Evolutionary conservation across 768 basidiomycete genomes (phyloP).

Genomic region (Gloeostereum incarnatum): DNA sequence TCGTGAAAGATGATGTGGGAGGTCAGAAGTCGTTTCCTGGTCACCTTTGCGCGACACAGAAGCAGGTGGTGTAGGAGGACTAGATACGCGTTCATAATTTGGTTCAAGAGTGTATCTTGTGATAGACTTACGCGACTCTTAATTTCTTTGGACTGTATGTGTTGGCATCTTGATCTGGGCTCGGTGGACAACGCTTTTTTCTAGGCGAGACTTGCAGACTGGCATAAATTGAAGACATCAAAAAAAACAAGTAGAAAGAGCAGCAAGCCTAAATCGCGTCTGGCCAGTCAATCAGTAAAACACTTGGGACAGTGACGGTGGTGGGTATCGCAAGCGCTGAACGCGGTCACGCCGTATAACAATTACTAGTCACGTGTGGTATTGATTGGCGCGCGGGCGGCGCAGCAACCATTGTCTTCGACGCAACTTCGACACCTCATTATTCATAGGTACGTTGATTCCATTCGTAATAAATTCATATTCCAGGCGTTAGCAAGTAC

Average conservation of each 20-base stretch:
- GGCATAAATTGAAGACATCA: conserved; percentile 55
- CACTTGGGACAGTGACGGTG: conserved; percentile 3
- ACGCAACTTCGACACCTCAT: too few relatives aligned
- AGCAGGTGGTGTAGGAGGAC: conserved; percentile 52
- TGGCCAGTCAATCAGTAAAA: too few relatives aligned
- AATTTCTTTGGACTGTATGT: conserved; percentile 63
- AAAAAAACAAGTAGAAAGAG: conserved; percentile 5
- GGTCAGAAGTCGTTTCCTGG: conserved; percentile 13
- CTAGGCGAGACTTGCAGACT: conserved; percentile 55
- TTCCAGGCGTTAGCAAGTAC: too few relatives aligned
- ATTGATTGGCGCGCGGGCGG: too few relatives aligned
- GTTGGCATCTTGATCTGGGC: conserved; percentile 45
- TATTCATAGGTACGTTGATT: too few relatives aligned
- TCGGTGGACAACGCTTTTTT: conserved; percentile 61
- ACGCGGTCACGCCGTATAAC: too few relatives aligned
- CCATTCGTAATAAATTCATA: too few relatives aligned
- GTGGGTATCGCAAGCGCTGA: conserved; percentile 5
- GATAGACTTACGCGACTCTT: conserved; percentile 38
- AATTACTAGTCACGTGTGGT: too few relatives aligned
- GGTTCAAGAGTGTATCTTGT: neutral
- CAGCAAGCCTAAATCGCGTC: conserved; percentile 15
- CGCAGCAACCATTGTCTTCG: too few relatives aligned
- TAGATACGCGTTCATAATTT: conserved; percentile 14
- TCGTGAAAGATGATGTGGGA: conserved; percentile 54
- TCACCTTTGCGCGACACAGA: conserved; percentile 28